Percentiles rank a stretch among this genome's conserved stretches.
Evolutionary conservation across 2,329 filamentous ascomycete species (phyloP).

Genomic region (Paracoccidioides lutzii): DNA sequence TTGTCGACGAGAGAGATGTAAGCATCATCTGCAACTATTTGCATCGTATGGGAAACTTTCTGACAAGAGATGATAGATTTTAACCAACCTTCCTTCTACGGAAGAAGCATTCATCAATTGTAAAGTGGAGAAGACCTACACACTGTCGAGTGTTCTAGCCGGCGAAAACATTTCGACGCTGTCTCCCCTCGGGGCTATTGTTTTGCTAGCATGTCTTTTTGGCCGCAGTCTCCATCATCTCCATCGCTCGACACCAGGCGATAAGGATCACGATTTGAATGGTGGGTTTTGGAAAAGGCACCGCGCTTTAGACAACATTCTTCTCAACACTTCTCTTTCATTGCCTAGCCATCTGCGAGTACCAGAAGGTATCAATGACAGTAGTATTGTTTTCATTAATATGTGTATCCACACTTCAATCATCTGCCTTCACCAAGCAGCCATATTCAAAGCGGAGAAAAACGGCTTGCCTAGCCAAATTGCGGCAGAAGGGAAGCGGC

Average conservation of each 20-base stretch:
- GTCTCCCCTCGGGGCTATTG: constrained; percentile 65
- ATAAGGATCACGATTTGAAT: constrained; percentile 75
- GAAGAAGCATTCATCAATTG: constrained; percentile 78
- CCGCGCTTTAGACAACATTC: constrained; percentile 72
- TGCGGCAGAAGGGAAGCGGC: constrained; percentile 76
- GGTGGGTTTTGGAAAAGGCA: constrained; percentile 95
- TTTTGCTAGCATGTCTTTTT: constrained; percentile 78
- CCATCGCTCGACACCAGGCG: constrained; percentile 69
- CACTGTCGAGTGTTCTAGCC: constrained; percentile 43
- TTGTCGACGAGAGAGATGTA: constrained; percentile 75
- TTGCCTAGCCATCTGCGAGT: constrained; percentile 72
- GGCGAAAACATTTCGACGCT: constrained; percentile 61
- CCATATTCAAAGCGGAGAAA: constrained; percentile 93
- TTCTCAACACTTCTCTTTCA: constrained; percentile 73
- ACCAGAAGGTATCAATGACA: constrained; percentile 58
- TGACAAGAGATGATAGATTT: constrained; percentile 39
- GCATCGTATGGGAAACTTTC: neutral
- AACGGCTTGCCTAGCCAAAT: constrained; percentile 65
- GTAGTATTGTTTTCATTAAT: constrained; percentile 85
- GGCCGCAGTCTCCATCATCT: constrained; percentile 84
- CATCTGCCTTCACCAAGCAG: constrained; percentile 95
- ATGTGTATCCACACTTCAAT: constrained; percentile 96
- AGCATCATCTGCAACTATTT: constrained; percentile 15
- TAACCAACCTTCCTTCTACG: constrained; percentile 69
- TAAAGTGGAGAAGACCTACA: constrained; percentile 57